Conservation (phyloP, 768 basidiomycete genomes). For the Lentinus tigrinus region DNA sequence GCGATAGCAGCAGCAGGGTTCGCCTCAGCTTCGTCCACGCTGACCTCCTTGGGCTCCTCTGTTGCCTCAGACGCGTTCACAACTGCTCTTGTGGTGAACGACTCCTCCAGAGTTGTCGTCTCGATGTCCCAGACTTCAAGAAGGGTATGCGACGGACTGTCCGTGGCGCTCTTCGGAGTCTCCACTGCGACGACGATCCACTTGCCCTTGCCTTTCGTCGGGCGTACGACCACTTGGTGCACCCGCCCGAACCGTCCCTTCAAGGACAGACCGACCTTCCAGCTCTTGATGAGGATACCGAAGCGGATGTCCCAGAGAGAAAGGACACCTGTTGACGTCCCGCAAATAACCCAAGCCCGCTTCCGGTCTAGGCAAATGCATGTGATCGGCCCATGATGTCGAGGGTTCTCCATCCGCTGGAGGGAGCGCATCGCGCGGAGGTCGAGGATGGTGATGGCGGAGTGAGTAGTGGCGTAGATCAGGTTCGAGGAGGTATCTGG, state of each 20-base stretch:
- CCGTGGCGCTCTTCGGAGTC: conserved; percentile 26
- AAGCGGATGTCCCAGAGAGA: conserved; percentile 96
- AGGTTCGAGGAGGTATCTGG: conserved; percentile 78
- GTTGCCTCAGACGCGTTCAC: conserved; percentile 44
- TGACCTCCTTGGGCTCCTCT: conserved; percentile 52
- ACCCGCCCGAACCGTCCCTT: conserved; percentile 56
- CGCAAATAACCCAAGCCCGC: conserved; percentile 85
- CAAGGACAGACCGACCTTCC: conserved; percentile 67
- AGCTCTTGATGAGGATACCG: conserved; percentile 82
- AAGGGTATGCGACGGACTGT: conserved; percentile 41
- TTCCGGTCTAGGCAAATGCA: conserved; percentile 82
- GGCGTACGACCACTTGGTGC: conserved; percentile 79
- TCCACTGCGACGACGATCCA: conserved; percentile 89
- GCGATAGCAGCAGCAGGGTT: conserved; percentile 76
- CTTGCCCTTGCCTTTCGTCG: conserved; percentile 80
- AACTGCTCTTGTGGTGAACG: conserved; percentile 60
- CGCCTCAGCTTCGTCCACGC: conserved; percentile 55
- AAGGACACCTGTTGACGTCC: conserved; percentile 81
- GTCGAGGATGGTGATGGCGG: conserved; percentile 73
- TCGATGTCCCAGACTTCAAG: conserved; percentile 95
- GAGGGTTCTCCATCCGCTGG: conserved; percentile 79
- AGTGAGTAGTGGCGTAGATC: conserved; percentile 83
- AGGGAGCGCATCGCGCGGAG: conserved; percentile 79
- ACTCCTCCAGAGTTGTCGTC: conserved; percentile 74
- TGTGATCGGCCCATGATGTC: conserved; percentile 84